Percentiles rank a stretch among this genome's conserved stretches.
phyloP scores from a whole-genome alignment of 2,329 filamentous ascomycete genomes.

The Didymella sp. region DNA sequence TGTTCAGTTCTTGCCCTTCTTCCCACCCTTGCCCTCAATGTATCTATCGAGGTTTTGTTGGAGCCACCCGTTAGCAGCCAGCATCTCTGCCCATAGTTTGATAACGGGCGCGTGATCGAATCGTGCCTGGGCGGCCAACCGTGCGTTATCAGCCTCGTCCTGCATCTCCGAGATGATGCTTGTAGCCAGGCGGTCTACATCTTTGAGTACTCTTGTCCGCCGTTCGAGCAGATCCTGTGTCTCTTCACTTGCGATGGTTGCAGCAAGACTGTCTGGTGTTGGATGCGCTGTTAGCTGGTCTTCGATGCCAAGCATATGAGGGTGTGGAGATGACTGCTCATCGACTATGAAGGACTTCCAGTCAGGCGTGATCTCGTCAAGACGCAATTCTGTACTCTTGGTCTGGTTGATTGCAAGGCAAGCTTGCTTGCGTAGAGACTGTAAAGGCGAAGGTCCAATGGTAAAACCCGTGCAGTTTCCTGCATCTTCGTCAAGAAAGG shows the following conservation, averaged over 20 bases:
- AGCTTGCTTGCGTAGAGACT: conserved; percentile 54
- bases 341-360: conserved; percentile 53
- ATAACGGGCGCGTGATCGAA: conserved; percentile 75
- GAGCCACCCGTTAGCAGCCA: conserved; percentile 72
- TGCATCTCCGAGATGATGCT: conserved; percentile 59
- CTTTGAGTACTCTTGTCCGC: conserved; percentile 20
- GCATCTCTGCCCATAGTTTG: conserved; percentile 70
- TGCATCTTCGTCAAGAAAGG: conserved; percentile 70
- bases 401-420: conserved; percentile 56
- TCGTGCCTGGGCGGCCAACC: conserved; percentile 62
- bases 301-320: conserved; percentile 27
- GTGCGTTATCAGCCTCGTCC: conserved; percentile 57
- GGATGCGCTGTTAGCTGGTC: conserved; percentile 23
- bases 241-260: conserved; percentile 31
- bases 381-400: conserved; percentile 49
- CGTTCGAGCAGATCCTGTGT: conserved; percentile 30
- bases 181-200: conserved; percentile 41
- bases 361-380: conserved; percentile 49
- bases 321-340: conserved; percentile 33
- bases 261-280: conserved; percentile 20
- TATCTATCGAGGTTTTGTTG: conserved; percentile 37
- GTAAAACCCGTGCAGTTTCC: conserved; percentile 81
- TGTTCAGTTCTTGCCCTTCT: conserved; percentile 4
- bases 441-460: conserved; percentile 71
- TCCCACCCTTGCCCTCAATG: conserved; percentile 10